These are phyloP conservation scores for Zizania palustris DNA, from an alignment of 202 grass and related monocot genomes.

Conservation along the genomic window DNA sequence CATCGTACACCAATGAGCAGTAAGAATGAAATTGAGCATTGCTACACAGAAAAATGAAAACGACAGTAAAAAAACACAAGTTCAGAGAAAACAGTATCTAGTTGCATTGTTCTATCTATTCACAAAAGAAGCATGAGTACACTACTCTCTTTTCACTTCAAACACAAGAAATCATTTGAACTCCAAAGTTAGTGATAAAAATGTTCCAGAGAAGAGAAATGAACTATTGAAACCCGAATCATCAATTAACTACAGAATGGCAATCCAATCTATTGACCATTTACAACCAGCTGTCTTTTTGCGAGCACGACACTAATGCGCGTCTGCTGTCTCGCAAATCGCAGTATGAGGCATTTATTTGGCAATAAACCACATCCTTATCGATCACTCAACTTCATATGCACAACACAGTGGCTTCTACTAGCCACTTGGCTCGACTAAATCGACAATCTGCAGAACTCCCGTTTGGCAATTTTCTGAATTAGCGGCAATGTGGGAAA, in stretches of 20 bases:
- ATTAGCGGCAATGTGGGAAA: slow-evolving; percentile 27
- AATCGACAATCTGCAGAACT: neutral
- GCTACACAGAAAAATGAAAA: neutral
- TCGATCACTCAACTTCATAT: slow-evolving; percentile 33
- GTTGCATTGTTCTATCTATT: neutral
- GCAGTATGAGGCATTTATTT: neutral
- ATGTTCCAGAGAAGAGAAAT: neutral
- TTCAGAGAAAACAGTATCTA: neutral
- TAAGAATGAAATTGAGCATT: slow-evolving; percentile 22
- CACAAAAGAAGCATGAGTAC: neutral
- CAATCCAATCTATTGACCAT: slow-evolving; percentile 28
- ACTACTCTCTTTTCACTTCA: neutral
- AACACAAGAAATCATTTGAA: neutral
- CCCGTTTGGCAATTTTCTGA: slow-evolving; percentile 9
- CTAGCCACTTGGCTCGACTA: neutral
- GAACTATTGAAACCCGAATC: neutral
- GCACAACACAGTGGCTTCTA: slow-evolving; percentile 23
- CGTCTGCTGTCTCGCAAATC: neutral
- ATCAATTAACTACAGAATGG: neutral
- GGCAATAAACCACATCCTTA: neutral
- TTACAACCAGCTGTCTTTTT: neutral
- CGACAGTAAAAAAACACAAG: neutral
- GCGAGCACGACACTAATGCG: neutral
- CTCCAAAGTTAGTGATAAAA: neutral
- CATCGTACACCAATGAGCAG: slow-evolving; percentile 19